Conservation (phyloP, 805 yeast genomes). For the Candida boidinii region DNA sequence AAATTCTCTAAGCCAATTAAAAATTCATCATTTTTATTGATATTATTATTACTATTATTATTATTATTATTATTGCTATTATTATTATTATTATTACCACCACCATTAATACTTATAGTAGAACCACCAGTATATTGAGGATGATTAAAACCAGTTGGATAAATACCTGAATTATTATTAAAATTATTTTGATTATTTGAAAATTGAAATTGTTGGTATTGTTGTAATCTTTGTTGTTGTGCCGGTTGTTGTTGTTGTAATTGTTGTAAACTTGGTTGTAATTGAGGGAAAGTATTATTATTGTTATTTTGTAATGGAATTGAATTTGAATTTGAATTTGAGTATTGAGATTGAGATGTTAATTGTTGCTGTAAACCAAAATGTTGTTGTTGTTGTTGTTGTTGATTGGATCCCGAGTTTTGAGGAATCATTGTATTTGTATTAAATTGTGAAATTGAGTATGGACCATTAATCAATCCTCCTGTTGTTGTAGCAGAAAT, state of each 20-base stretch:
- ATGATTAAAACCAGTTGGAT: conserved; percentile 14
- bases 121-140: conserved; percentile 23
- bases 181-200: no score
- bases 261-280: no score
- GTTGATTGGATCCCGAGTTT: conserved; percentile 10
- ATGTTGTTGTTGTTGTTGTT: conserved; percentile 10
- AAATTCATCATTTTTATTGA: conserved; percentile 17
- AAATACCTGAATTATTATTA: conserved; percentile 8
- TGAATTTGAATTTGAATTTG: neutral
- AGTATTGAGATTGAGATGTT: conserved; percentile 3
- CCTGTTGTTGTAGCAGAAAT: conserved; percentile 10
- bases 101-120: conserved; percentile 4
- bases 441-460: no score
- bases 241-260: no score
- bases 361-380: conserved; percentile 9
- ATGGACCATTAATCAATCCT: no score
- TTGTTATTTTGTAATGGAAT: no score
- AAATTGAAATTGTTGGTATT: no score
- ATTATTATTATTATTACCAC: neutral
- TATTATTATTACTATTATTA: neutral
- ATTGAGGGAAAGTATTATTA: no score
- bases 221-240: no score
- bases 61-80: neutral
- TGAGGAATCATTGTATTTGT: no score
- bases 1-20: conserved; percentile 20